Evolutionary conservation across 208 protist species (phyloP), one percentile per base, ranked within the genome.

Genomic region (Acanthamoeba triangularis): DNA sequence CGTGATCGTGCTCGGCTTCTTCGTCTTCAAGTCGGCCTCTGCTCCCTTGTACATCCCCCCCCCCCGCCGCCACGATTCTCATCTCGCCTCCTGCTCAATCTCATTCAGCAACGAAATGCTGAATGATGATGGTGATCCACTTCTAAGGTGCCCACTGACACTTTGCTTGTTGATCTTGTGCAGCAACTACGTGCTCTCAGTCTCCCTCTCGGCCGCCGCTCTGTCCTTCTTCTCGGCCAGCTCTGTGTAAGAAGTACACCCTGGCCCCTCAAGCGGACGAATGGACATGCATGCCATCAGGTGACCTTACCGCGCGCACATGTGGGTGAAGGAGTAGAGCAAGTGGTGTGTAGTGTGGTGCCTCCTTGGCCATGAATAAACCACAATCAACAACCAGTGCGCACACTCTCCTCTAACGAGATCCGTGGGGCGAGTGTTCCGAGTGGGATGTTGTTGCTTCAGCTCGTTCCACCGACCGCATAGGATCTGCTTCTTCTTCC

Each of bases 101-200:
- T 37, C 25, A 74, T 37, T n/a, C 23, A 41, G 69, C 69, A 47
- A 49, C 33, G 47, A 23, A 16, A 18, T 56, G 52, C 52, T 56
- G 2, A 16, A 18, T 56, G 52, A 4, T 56, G 2, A n/a, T n/a
- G n/a, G n/a, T n/a, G n/a, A 56, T 56, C 16, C 52, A 56, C 18
- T 11, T 23, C 52, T 67, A 11, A 23, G 28, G 61, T 67, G 61
- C 20, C 4, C 13, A 67, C 61, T 56, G 2, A 56, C 52, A 56
- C 52, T 56, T 13, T 56, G 52, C 1, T 2, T 11, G 52, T 23
- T 56, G 52, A 56, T 56, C 52, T 23, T 56, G 13, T 88, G 44
- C 80, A 88, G 80, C 80, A 88, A 88, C 80, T 88, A 88, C 49
- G 80, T 88, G 49, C 52, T 88, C 25, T 88, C 80, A 25, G 52